A percentile compares a stretch with the other conserved stretches of the same genome.
phyloP scores from a whole-genome alignment of 164 flowering plant species.

The Nymphaea thermarum region DNA sequence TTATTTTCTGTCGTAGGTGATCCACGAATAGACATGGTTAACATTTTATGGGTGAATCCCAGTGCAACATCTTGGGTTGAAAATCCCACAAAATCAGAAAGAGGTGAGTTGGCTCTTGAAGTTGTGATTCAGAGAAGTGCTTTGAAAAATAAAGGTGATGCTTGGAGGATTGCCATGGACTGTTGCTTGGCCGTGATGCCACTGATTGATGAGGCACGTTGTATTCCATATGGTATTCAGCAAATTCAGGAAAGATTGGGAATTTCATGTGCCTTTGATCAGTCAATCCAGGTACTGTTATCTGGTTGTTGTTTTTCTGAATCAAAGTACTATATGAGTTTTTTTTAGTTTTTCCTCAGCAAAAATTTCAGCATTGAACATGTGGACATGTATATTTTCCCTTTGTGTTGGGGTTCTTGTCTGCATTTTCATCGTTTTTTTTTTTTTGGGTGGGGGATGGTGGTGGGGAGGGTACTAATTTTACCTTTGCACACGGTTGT shows the following conservation, averaged over 20 bases:
- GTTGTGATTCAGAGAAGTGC: constrained; percentile 52
- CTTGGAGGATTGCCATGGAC: constrained; percentile 79
- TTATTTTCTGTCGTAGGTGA: constrained; percentile 39
- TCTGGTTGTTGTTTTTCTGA: background rate
- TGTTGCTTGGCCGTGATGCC: constrained; percentile 89
- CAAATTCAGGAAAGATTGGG: constrained; percentile 85
- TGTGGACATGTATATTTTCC: background rate
- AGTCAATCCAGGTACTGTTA: constrained; percentile 70
- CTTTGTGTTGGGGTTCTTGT: too few relatives aligned
- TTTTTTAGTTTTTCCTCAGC: too few relatives aligned
- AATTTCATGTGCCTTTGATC: constrained; percentile 86
- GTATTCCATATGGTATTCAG: constrained; percentile 76
- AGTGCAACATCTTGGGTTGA: constrained; percentile 55
- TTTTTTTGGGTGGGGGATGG: too few relatives aligned
- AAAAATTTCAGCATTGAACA: background rate
- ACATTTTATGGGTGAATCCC: constrained; percentile 61
- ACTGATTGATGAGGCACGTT: constrained; percentile 63
- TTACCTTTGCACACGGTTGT: too few relatives aligned
- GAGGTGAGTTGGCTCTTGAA: constrained; percentile 80
- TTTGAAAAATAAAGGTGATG: constrained; percentile 67
- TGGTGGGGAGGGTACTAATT: too few relatives aligned
- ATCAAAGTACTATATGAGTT: background rate
- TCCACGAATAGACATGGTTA: constrained; percentile 45
- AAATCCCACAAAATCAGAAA: constrained; percentile 21
- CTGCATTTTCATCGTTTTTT: too few relatives aligned